Percentiles rank a stretch among this genome's conserved stretches.
These are phyloP conservation scores for Chaetomiaceae sp. DNA, from an alignment of 2,329 filamentous ascomycete species.

Conservation along the genomic window DNA sequence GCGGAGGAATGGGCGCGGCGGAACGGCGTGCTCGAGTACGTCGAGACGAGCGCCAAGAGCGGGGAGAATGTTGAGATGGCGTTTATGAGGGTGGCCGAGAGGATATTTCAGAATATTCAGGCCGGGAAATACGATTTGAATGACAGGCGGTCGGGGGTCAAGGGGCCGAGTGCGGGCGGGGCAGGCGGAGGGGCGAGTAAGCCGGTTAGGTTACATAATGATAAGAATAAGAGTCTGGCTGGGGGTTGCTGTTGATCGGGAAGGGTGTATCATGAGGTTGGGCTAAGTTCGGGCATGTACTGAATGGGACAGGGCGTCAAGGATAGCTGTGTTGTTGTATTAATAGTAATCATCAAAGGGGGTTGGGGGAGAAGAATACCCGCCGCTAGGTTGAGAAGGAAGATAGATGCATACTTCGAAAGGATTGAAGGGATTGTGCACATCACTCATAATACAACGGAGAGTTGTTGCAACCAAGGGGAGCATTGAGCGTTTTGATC, in stretches of 20 bases:
- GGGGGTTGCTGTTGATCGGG: conserved; percentile 46
- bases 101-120: conserved; percentile 96
- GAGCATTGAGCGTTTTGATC: too few species aligned
- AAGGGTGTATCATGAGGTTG: not conserved
- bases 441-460: not conserved
- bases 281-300: not conserved
- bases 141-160: conserved; percentile 87
- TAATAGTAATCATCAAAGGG: not conserved
- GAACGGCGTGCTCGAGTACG: conserved; percentile 87
- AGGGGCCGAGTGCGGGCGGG: conserved; percentile 57
- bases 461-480: too few species aligned
- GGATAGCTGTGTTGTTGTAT: not conserved
- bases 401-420: not conserved
- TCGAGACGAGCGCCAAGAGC: conserved; percentile 94
- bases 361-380: too few species aligned
- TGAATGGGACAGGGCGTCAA: not conserved
- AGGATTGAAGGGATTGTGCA: not conserved
- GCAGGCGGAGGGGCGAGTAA: conserved; percentile 29
- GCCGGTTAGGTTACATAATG: conserved; percentile 42
- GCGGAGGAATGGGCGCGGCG: conserved; percentile 82
- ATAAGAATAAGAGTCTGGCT: conserved; percentile 36
- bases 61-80: conserved; percentile 91
- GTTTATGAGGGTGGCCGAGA: conserved; percentile 87
- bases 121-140: conserved; percentile 92
- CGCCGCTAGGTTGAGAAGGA: not conserved